Percentiles rank a stretch among this genome's conserved stretches.
phyloP scores from a whole-genome alignment of 805 yeast species.

The Saccharomycopsis sp. region DNA sequence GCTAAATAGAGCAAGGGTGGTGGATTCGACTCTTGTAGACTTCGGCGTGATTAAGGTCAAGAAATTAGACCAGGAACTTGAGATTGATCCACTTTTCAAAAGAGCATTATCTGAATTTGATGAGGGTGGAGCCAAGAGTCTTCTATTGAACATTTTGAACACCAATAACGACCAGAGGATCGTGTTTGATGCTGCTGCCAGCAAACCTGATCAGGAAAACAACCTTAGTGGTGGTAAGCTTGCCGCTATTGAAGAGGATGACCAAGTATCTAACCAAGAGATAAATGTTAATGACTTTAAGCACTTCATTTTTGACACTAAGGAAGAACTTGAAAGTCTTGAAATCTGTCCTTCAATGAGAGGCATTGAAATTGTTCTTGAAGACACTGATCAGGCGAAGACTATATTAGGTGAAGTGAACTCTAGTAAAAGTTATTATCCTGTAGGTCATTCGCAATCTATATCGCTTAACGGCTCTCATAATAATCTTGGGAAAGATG shows the following conservation, averaged over 20 bases:
- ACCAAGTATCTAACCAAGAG: slow-evolving; percentile 7
- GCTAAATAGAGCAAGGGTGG: slow-evolving; percentile 24
- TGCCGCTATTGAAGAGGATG: slow-evolving; percentile 17
- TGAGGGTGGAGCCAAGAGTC: slow-evolving; percentile 75
- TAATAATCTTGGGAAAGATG: slow-evolving; percentile 6
- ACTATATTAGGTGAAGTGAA: slow-evolving; percentile 38
- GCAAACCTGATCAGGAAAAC: slow-evolving; percentile 10
- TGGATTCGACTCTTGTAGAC: slow-evolving; percentile 43
- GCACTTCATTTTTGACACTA: slow-evolving; percentile 21
- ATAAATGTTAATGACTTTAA: background rate
- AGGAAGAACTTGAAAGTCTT: slow-evolving; percentile 27
- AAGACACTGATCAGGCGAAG: slow-evolving; percentile 49
- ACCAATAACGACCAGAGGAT: slow-evolving; percentile 38
- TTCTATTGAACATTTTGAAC: slow-evolving; percentile 54
- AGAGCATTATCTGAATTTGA: slow-evolving; percentile 73
- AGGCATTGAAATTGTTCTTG: slow-evolving; percentile 52
- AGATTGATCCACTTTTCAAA: slow-evolving; percentile 69
- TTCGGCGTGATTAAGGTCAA: slow-evolving; percentile 47
- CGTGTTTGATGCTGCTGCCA: slow-evolving; percentile 54
- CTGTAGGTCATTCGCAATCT: slow-evolving; percentile 4
- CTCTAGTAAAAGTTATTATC: slow-evolving; percentile 15
- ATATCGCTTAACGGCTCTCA: slow-evolving; percentile 1
- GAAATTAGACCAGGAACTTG: slow-evolving; percentile 55
- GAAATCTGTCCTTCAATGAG: slow-evolving; percentile 68
- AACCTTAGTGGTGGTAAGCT: slow-evolving; percentile 23